Conservation (phyloP, 768 basidiomycete genomes). For the Boletus insuetus region DNA sequence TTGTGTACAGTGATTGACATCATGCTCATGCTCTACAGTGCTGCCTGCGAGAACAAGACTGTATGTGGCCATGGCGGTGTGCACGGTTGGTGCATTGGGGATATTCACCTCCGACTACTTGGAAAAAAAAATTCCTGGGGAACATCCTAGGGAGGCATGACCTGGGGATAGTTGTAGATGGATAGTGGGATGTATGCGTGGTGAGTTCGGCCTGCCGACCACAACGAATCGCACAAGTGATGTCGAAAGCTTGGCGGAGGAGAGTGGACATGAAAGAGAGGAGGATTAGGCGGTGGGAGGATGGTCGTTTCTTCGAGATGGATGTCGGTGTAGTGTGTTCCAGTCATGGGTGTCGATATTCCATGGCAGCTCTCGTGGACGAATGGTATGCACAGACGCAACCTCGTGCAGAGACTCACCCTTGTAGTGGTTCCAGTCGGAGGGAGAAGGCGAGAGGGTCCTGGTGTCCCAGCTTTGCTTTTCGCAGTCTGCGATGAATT, state of each 20-base stretch:
- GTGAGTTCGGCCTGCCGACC: slow-evolving; percentile 15
- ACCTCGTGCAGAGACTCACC: background rate
- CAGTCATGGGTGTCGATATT: slow-evolving; percentile 11
- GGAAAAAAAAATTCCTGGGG: slow-evolving; percentile 39
- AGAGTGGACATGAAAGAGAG: background rate
- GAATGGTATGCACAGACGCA: background rate
- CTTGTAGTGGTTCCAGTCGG: background rate
- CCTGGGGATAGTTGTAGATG: background rate
- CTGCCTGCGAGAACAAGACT: slow-evolving; percentile 55
- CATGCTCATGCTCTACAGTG: slow-evolving; percentile 34
- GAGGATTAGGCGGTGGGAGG: slow-evolving; percentile 2
- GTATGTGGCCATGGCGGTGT: slow-evolving; percentile 47
- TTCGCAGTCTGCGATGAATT: slow-evolving; percentile 63
- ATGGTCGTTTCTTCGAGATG: slow-evolving; percentile 17
- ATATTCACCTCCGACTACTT: slow-evolving; percentile 49
- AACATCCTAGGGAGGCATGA: background rate
- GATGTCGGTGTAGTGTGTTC: slow-evolving; percentile 19
- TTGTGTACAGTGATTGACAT: slow-evolving; percentile 1
- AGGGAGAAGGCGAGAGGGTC: slow-evolving; percentile 1
- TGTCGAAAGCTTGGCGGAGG: too few relatives aligned
- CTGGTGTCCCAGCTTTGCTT: slow-evolving; percentile 53
- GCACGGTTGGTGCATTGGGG: slow-evolving; percentile 45
- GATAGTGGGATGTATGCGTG: slow-evolving; percentile 4
- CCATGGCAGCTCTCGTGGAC: slow-evolving; percentile 27
- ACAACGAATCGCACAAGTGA: background rate